Evolutionary conservation across 148 eudicot species (phyloP).

Genomic region (Vaccinium darrowii): DNA sequence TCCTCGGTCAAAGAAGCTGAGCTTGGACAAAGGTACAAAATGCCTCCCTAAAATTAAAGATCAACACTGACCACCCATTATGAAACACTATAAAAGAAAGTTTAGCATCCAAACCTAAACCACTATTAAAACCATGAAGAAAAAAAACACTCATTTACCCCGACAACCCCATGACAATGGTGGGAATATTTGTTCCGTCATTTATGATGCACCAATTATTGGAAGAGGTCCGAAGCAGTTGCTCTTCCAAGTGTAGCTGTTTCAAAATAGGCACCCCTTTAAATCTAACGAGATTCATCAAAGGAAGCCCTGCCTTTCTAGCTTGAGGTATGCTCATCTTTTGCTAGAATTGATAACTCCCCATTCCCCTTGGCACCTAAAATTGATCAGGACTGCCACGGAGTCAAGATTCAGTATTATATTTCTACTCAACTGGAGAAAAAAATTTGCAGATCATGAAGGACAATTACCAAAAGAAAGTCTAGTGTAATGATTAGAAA

Average conservation of each 20-base stretch:
- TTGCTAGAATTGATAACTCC: constrained; percentile 14
- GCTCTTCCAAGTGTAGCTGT: constrained; percentile 74
- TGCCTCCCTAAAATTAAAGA: no score
- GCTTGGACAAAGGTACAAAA: no score
- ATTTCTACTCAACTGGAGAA: background rate
- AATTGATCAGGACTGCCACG: background rate
- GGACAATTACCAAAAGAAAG: background rate
- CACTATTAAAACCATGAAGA: background rate
- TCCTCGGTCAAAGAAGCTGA: no score
- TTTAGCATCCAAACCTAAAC: background rate
- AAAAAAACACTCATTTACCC: constrained; percentile 41
- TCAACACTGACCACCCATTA: background rate
- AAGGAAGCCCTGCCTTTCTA: constrained; percentile 44
- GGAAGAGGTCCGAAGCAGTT: constrained; percentile 70
- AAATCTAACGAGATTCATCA: constrained; percentile 62
- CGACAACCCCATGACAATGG: constrained; percentile 74
- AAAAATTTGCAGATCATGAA: background rate
- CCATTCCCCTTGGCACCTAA: constrained; percentile 8
- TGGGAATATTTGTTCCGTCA: constrained; percentile 61
- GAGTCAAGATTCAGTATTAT: background rate
- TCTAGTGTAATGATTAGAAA: background rate
- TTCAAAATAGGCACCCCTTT: constrained; percentile 57
- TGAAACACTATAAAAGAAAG: background rate
- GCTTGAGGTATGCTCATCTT: constrained; percentile 33
- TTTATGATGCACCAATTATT: constrained; percentile 87